Conservation (phyloP, 2,329 filamentous ascomycete genomes). For the Fusarium chlamydosporum region DNA sequence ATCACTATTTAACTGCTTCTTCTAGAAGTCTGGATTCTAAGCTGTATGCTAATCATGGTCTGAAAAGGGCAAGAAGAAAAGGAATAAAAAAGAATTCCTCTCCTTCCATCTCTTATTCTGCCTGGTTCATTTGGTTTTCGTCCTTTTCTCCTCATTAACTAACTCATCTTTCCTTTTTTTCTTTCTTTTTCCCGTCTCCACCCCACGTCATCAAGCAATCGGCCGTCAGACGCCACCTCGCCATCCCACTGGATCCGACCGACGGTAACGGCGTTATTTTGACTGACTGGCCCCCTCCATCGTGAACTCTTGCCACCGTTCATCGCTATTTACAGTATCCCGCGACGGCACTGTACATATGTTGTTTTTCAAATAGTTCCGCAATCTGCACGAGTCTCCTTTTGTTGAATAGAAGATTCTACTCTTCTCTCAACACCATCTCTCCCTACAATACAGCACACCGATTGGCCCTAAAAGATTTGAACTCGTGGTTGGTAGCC, state of each 20-base stretch:
- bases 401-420: neutral
- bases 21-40: neutral
- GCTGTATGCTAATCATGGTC: neutral
- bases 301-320: slow-evolving; percentile 34
- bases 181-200: slow-evolving; percentile 31
- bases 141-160: slow-evolving; percentile 12
- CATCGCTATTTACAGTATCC: slow-evolving; percentile 24
- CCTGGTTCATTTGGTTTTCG: slow-evolving; percentile 3
- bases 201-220: slow-evolving; percentile 41
- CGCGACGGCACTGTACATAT: neutral
- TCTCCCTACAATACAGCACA: neutral
- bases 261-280: slow-evolving; percentile 37
- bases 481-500: neutral
- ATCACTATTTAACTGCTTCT: neutral
- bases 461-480: neutral
- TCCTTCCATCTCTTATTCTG: neutral
- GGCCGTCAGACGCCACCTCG: slow-evolving; percentile 46
- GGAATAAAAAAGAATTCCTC: neutral
- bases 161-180: slow-evolving; percentile 7
- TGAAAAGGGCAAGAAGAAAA: slow-evolving; percentile 8
- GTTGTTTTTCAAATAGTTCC: neutral
- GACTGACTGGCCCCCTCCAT: slow-evolving; percentile 6
- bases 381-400: neutral
- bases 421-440: neutral
- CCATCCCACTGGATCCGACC: slow-evolving; percentile 36